These are phyloP conservation scores for Aspergillus pseudoglaucus DNA, from an alignment of 2,329 filamentous ascomycete genomes.

Conservation along the genomic window DNA sequence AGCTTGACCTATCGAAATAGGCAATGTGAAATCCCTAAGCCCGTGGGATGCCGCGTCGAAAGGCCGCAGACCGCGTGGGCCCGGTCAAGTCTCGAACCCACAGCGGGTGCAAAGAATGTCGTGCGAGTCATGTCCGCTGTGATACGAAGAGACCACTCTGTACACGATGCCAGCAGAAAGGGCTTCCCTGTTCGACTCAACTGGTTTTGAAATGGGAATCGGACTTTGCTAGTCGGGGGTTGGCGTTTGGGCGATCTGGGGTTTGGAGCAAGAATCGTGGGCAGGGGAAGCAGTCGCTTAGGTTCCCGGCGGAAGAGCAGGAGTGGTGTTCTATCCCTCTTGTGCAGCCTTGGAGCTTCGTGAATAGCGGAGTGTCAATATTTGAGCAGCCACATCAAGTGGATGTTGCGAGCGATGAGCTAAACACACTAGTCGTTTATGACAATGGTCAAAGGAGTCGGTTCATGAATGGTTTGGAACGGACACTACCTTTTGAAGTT, in stretches of 20 bases:
- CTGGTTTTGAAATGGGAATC: conserved; percentile 34
- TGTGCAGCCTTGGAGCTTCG: conserved; percentile 25
- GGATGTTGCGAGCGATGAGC: conserved; percentile 19
- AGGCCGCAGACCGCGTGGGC: conserved; percentile 28
- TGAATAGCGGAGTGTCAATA: conserved; percentile 25
- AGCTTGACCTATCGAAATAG: conserved; percentile 3
- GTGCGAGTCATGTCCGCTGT: conserved; percentile 36
- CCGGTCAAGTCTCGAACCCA: conserved; percentile 35
- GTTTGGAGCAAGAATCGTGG: conserved; percentile 32
- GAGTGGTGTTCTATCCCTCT: conserved; percentile 23
- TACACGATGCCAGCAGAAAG: conserved; percentile 30
- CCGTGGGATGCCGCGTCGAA: conserved; percentile 30
- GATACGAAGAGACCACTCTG: conserved; percentile 34
- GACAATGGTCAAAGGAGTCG: neutral
- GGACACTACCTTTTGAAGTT: neutral
- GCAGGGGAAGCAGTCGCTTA: conserved; percentile 14
- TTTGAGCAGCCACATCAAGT: conserved; percentile 22
- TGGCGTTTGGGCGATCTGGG: conserved; percentile 39
- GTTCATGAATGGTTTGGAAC: neutral
- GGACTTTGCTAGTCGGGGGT: conserved; percentile 35
- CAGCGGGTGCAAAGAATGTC: conserved; percentile 37
- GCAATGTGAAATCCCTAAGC: conserved; percentile 20
- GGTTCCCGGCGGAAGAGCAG: conserved; percentile 14
- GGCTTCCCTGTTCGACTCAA: conserved; percentile 30
- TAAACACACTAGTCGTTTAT: conserved; percentile 9